Conservation (phyloP, 495 filamentous ascomycete genomes). For the Daldinia bambusicola region DNA sequence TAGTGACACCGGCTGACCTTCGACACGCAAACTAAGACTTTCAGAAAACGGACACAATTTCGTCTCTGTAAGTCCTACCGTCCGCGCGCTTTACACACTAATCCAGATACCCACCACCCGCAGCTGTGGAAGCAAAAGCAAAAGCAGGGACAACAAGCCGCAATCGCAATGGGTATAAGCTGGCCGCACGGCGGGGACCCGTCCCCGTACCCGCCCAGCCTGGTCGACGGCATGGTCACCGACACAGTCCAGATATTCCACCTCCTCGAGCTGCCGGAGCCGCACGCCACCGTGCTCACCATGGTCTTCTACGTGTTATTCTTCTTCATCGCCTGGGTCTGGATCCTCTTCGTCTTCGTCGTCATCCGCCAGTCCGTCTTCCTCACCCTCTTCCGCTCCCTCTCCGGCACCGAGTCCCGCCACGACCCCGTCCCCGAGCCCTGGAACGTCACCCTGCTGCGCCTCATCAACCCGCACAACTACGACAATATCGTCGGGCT, state of each 20-base stretch:
- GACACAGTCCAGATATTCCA: background rate
- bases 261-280: constrained; percentile 1
- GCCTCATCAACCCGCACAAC: background rate
- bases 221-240: background rate
- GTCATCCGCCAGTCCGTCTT: background rate
- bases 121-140: background rate
- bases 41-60: background rate
- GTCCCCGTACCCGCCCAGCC: background rate
- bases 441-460: background rate
- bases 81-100: background rate
- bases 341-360: background rate
- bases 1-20: background rate
- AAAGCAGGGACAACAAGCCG: background rate
- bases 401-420: background rate
- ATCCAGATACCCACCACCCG: background rate
- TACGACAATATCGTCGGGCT: background rate
- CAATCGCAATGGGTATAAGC: background rate
- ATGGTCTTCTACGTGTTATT: background rate
- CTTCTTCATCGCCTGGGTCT: background rate
- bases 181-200: background rate
- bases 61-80: background rate
- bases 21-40: background rate
- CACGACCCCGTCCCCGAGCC: background rate
- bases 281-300: background rate
- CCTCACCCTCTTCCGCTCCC: background rate